Evolutionary conservation across 768 basidiomycete genomes (phyloP).

Genomic region (Boletus subparvulus): DNA sequence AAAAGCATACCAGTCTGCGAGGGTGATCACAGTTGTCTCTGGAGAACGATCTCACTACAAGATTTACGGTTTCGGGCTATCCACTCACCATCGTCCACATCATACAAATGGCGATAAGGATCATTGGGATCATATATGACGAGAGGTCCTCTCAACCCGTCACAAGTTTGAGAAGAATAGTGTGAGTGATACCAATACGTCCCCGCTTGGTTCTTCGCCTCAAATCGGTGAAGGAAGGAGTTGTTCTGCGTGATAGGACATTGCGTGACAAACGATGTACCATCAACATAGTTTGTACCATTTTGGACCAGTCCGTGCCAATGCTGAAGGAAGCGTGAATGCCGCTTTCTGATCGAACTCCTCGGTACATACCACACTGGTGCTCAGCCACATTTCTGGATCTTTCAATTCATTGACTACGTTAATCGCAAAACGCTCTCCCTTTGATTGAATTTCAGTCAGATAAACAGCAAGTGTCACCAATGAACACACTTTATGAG

Average conservation of each 20-base stretch:
- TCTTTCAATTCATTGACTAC: conserved; percentile 47
- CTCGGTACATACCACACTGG: conserved; percentile 40
- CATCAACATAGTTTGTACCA: conserved; percentile 45
- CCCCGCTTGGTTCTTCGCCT: conserved; percentile 23
- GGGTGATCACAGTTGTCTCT: conserved; percentile 27
- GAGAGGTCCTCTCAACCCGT: conserved; percentile 39
- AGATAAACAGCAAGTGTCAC: neutral
- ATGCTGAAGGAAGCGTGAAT: conserved; percentile 37
- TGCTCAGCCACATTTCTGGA: conserved; percentile 47
- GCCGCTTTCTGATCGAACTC: neutral
- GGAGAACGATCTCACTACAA: neutral
- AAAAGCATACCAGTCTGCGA: conserved; percentile 25
- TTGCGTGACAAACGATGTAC: conserved; percentile 38
- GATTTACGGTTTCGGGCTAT: neutral
- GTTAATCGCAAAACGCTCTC: conserved; percentile 41
- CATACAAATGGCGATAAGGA: conserved; percentile 38
- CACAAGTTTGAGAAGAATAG: conserved; percentile 40
- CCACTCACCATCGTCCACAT: conserved; percentile 44
- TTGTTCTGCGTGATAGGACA: conserved; percentile 30
- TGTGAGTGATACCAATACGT: conserved; percentile 40
- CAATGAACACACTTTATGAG: conserved; percentile 29
- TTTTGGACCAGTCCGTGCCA: conserved; percentile 56
- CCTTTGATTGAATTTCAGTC: conserved; percentile 30
- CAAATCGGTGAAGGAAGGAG: conserved; percentile 26
- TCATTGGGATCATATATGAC: conserved; percentile 45